Evolutionary conservation across 306 rosid species (phyloP).

Genomic region (Mimosa bimucronata): DNA sequence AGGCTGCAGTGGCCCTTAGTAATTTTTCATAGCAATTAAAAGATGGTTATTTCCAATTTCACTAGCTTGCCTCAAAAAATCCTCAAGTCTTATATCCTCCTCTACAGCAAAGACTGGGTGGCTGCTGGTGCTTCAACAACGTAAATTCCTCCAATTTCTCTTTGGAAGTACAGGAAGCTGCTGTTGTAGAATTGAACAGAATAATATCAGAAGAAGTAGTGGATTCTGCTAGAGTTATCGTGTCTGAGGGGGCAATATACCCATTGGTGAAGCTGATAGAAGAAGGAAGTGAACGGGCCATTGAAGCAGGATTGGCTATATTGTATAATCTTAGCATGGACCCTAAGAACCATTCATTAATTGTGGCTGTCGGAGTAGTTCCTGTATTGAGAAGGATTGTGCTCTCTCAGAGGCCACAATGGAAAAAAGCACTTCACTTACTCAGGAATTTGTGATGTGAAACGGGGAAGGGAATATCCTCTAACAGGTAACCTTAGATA

Average conservation of each 20-base stretch:
- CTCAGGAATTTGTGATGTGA: conserved; percentile 51
- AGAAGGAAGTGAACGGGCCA: conserved; percentile 70
- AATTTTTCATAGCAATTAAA: conserved; percentile 9
- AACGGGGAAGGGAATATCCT: too few relatives aligned
- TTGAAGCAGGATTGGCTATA: conserved; percentile 76
- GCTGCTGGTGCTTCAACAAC: conserved; percentile 78
- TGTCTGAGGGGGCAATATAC: conserved; percentile 61
- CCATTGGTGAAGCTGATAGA: conserved; percentile 75
- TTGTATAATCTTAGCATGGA: conserved; percentile 83
- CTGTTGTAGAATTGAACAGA: conserved; percentile 73
- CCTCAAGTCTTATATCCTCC: conserved; percentile 70
- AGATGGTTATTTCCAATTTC: conserved; percentile 45
- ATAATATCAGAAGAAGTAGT: conserved; percentile 80
- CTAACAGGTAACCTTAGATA: too few relatives aligned
- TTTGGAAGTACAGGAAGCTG: conserved; percentile 62
- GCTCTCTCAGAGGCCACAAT: conserved; percentile 63
- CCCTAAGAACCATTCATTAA: conserved; percentile 69
- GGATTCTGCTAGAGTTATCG: conserved; percentile 60
- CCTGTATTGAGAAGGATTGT: conserved; percentile 66
- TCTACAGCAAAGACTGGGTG: conserved; percentile 75
- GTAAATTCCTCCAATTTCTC: conserved; percentile 66
- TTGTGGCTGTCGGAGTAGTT: conserved; percentile 76
- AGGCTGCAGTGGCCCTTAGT: too few relatives aligned
- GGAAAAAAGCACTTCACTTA: conserved; percentile 78
- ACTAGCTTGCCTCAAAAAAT: conserved; percentile 57